These are phyloP conservation scores for Pyrus pyrifolia DNA, from an alignment of 306 rosid genomes.

Conservation along the genomic window DNA sequence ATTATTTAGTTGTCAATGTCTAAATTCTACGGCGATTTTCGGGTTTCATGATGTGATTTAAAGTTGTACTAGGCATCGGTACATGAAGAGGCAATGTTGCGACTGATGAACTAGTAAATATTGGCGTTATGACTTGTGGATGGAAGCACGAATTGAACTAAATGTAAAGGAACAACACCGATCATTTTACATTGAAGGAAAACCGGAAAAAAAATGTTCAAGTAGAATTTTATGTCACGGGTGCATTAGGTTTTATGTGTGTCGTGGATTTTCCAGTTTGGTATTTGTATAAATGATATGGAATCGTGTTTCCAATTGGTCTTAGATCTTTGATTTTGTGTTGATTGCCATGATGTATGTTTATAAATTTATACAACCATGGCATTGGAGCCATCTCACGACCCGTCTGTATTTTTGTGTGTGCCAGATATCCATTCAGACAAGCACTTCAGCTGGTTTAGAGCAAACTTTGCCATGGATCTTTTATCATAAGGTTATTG, in stretches of 20 bases:
- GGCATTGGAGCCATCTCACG: constrained; percentile 2
- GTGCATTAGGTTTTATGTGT: background rate
- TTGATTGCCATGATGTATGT: background rate
- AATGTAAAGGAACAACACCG: background rate
- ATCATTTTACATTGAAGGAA: background rate
- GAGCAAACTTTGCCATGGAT: constrained; percentile 95
- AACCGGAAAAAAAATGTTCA: background rate
- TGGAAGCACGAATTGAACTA: background rate
- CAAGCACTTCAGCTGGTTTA: constrained; percentile 82
- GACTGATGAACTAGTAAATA: background rate
- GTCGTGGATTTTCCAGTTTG: background rate
- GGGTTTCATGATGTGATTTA: background rate
- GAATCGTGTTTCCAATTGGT: background rate
- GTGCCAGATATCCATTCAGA: constrained; percentile 58
- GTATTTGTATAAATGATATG: background rate
- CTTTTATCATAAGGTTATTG: constrained; percentile 86
- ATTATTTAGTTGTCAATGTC: background rate
- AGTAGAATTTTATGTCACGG: background rate
- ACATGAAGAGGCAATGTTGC: background rate
- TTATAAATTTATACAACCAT: background rate
- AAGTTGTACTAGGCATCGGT: background rate
- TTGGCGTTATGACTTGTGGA: background rate
- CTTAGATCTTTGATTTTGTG: background rate
- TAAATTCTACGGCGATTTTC: background rate
- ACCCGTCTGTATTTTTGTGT: constrained; percentile 4